These are phyloP conservation scores for Furcasterigmium furcatum DNA, from an alignment of 2,329 filamentous ascomycete species.

Conservation along the genomic window DNA sequence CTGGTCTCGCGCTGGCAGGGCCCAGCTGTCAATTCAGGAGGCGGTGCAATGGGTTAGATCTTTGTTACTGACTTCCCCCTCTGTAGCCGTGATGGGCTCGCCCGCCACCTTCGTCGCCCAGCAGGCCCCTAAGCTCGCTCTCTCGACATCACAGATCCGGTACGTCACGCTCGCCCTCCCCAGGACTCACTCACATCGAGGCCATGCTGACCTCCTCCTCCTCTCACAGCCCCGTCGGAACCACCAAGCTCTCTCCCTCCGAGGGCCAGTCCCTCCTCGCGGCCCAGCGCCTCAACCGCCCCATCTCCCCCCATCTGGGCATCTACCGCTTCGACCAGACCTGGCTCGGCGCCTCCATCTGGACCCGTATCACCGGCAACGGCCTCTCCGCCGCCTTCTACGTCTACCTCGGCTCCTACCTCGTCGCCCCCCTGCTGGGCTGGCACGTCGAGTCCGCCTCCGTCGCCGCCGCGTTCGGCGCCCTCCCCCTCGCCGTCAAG, in stretches of 20 bases:
- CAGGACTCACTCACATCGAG: slow-evolving; percentile 1
- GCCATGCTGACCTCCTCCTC: slow-evolving; percentile 1
- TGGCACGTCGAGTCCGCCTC: slow-evolving; percentile 58
- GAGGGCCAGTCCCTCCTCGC: slow-evolving; percentile 67
- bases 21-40: no score
- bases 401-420: slow-evolving; percentile 76
- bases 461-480: slow-evolving; percentile 57
- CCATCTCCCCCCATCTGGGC: slow-evolving; percentile 77
- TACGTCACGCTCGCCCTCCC: slow-evolving; percentile 21
- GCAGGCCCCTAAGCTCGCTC: slow-evolving; percentile 41
- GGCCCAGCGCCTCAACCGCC: slow-evolving; percentile 76
- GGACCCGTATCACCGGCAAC: slow-evolving; percentile 83
- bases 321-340: slow-evolving; percentile 89
- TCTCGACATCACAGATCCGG: slow-evolving; percentile 44
- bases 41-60: no score
- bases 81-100: slow-evolving; percentile 21
- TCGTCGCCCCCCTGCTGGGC: slow-evolving; percentile 71
- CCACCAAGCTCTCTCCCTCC: slow-evolving; percentile 50
- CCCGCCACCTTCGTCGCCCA: slow-evolving; percentile 44
- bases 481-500: slow-evolving; percentile 57
- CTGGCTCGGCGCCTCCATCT: slow-evolving; percentile 68
- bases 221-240: slow-evolving; percentile 48
- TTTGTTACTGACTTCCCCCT: slow-evolving; percentile 5
- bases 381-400: slow-evolving; percentile 73
- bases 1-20: no score